These are phyloP conservation scores for Penicillium cataractarum DNA, from an alignment of 495 filamentous ascomycete species.

Conservation along the genomic window DNA sequence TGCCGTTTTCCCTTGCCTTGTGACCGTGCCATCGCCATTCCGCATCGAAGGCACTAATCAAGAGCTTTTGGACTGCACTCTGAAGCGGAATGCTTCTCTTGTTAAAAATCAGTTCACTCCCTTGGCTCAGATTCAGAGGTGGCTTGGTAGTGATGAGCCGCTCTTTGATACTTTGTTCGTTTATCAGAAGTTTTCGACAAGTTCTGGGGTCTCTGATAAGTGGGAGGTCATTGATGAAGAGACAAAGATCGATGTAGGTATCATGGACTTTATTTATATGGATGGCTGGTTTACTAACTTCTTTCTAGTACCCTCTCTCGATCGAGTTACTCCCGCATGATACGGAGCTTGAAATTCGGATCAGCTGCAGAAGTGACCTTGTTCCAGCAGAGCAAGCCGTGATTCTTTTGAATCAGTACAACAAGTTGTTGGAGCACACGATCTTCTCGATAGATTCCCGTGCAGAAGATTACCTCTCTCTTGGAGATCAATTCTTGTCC, in stretches of 20 bases:
- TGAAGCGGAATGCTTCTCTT: constrained; percentile 61
- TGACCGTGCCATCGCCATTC: constrained; percentile 68
- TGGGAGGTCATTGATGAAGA: constrained; percentile 59
- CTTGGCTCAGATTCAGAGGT: constrained; percentile 66
- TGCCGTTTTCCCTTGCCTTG: constrained; percentile 71
- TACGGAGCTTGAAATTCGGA: constrained; percentile 53
- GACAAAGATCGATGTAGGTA: constrained; percentile 58
- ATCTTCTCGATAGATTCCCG: constrained; percentile 30
- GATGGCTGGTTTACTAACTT: not conserved
- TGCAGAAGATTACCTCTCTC: constrained; percentile 21
- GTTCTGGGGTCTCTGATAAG: constrained; percentile 6
- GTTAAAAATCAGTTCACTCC: constrained; percentile 71
- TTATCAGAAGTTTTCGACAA: constrained; percentile 64
- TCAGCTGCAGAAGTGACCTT: constrained; percentile 63
- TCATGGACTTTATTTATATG: not conserved
- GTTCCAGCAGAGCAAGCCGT: constrained; percentile 65
- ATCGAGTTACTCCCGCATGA: constrained; percentile 66
- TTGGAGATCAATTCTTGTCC: constrained; percentile 34
- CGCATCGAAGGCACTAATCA: constrained; percentile 52
- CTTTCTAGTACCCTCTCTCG: constrained; percentile 63
- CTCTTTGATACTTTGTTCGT: constrained; percentile 81
- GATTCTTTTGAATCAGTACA: constrained; percentile 38
- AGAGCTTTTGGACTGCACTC: constrained; percentile 58
- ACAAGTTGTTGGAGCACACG: constrained; percentile 31
- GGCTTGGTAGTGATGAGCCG: constrained; percentile 59